Base-by-base conservation (phyloP, 2,329 filamentous ascomycete species). In the Sphaerulina populicola region DNA sequence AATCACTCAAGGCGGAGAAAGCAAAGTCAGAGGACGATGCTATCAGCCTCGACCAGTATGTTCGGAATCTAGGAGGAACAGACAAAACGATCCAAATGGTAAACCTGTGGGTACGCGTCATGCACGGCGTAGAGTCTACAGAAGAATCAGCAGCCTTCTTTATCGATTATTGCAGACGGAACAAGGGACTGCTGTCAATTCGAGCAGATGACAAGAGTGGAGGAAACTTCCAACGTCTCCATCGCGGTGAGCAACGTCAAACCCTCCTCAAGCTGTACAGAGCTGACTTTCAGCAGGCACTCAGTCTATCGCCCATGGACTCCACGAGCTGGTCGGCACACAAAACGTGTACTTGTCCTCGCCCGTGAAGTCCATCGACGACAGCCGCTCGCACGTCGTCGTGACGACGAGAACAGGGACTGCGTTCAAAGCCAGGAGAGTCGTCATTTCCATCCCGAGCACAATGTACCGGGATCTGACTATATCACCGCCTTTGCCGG, bases 141-240 rank as follows among this genome's bases (percentile, higher is more conserved):
- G 74, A 79, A 8, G 59, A 78, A 2, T 74, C 71, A 2, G 76
- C 77, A 0, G 61, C 77, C 1, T 79, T 66, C 60, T 78, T 81
- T 57, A 65, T 81, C 21, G 69, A 77, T 57, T 79, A 80, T 63
- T 75, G 73, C 68, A 73, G 72, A 54, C 71, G 68, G n/a, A 74
- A 74, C 2, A 71, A 71, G 2, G 77, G 78, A 0, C 61, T 80
- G 1, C 45, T 75, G 40, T 66, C 71, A 37, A 76, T 80, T 70
- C 67, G 74, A 0, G 77, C 76, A 2, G 77, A 80, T 56, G 60
- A 68, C n/a, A 72, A 75, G 49, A 58, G 69, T 40, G 78, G 77
- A 6, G 78, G 72, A 12, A 49, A 49, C 14, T 49, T 44, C 12
- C 47, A 49, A 30, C 44, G 44, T 27, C 35, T 47, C 1, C 44